These are phyloP conservation scores for Ogataea philodendri DNA, from an alignment of 805 yeast genomes.

Conservation along the genomic window DNA sequence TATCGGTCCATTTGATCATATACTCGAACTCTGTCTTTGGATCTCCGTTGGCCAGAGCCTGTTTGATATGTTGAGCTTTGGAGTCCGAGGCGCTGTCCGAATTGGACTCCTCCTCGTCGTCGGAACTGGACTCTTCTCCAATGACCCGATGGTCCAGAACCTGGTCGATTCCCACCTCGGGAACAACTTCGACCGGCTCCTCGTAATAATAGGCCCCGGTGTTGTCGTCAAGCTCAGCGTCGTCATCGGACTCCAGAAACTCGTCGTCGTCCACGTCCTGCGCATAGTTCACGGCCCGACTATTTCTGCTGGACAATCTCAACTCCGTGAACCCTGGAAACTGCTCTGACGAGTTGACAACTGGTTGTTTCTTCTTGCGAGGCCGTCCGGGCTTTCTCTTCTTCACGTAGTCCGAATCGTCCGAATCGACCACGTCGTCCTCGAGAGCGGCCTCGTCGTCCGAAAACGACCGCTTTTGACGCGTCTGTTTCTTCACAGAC, in stretches of 20 bases:
- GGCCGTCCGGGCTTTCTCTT: conserved; percentile 12
- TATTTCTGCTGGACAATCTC: conserved; percentile 77
- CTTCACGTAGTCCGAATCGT: conserved; percentile 35
- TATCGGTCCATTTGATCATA: conserved; percentile 79
- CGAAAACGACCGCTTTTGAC: conserved; percentile 25
- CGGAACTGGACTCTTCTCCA: conserved; percentile 33
- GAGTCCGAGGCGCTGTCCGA: too few relatives aligned
- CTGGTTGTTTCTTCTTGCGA: conserved; percentile 16
- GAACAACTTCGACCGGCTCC: conserved; percentile 19
- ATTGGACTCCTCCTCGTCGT: conserved; percentile 36
- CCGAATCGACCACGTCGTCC: conserved; percentile 31
- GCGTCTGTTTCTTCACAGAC: conserved; percentile 19
- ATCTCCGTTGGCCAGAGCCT: conserved; percentile 28
- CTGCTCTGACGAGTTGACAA: conserved; percentile 11
- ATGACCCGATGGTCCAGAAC: conserved; percentile 55
- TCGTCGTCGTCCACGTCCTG: conserved; percentile 53
- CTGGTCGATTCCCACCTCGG: conserved; percentile 32
- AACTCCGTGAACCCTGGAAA: conserved; percentile 46
- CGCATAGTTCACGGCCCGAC: conserved; percentile 68
- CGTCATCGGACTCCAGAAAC: conserved; percentile 45
- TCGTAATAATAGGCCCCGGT: conserved; percentile 31
- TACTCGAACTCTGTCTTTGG: conserved; percentile 61
- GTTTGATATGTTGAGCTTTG: conserved; percentile 24
- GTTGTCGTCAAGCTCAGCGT: conserved; percentile 24
- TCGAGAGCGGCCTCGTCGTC: conserved; percentile 31